Evolutionary conservation across 352 stramenopile species (phyloP).

Genomic region (Phytophthora megakarya): DNA sequence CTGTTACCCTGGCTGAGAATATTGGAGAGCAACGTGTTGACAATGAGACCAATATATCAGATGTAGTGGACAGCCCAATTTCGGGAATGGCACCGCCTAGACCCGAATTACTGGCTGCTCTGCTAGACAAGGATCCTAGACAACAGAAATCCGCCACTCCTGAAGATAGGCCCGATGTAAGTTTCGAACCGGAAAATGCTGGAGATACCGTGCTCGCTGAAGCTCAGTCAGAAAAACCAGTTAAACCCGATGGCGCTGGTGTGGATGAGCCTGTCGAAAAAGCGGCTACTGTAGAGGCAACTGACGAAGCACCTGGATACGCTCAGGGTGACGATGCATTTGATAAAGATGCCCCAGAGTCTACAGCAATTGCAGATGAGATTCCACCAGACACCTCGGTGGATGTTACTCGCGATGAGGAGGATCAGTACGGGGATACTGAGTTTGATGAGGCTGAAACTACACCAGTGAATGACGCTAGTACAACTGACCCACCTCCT

Average conservation of each 20-base stretch:
- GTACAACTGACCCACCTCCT: background rate
- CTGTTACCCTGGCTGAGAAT: background rate
- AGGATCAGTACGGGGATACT: slow-evolving; percentile 20
- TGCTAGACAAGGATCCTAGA: background rate
- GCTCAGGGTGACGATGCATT: slow-evolving; percentile 1
- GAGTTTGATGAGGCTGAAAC: slow-evolving; percentile 28
- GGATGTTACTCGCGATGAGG: slow-evolving; percentile 13
- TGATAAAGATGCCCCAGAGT: slow-evolving; percentile 2
- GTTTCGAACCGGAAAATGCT: background rate
- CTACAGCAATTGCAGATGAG: background rate
- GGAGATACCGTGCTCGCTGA: background rate
- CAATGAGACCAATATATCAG: background rate
- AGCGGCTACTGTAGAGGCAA: background rate
- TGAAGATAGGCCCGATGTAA: slow-evolving; percentile 2
- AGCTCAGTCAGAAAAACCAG: background rate
- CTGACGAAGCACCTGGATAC: slow-evolving; percentile 1
- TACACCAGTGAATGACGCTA: background rate
- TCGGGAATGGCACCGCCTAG: background rate
- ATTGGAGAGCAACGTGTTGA: slow-evolving; percentile 1
- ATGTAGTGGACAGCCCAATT: background rate
- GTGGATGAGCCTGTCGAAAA: background rate
- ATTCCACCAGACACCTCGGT: background rate
- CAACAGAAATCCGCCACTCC: background rate
- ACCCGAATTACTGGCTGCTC: background rate
- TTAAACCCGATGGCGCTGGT: background rate